Percentiles rank a stretch among this genome's conserved stretches.
Conservation (phyloP, 176 grass and related monocot genomes). For the Sorghum bicolor region DNA sequence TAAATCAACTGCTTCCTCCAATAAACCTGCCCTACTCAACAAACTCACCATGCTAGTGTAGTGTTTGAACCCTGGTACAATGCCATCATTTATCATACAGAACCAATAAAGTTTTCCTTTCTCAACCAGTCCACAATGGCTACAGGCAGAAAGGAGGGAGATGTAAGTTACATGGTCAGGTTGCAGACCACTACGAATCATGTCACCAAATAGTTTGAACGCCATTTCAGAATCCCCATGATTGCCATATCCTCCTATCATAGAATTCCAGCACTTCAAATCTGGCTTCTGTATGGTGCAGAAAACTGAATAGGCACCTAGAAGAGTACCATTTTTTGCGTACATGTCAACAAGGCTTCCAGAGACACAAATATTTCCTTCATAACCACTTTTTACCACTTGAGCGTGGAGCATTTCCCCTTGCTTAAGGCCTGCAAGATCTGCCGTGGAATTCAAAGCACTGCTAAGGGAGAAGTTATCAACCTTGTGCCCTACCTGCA, state of each 20-base stretch:
- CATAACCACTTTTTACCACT: constrained; percentile 64
- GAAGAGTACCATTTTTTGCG: constrained; percentile 64
- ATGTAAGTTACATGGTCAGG: constrained; percentile 89
- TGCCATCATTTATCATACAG: constrained; percentile 68
- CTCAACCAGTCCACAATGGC: constrained; percentile 59
- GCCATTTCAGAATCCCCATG: constrained; percentile 62
- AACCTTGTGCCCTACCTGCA: constrained; percentile 59
- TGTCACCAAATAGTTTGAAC: constrained; percentile 74
- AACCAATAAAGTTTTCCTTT: constrained; percentile 91
- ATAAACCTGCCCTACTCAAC: constrained; percentile 59
- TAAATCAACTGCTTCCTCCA: constrained; percentile 68
- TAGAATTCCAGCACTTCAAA: constrained; percentile 93
- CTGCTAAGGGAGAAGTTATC: constrained; percentile 92
- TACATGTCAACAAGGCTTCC: constrained; percentile 93
- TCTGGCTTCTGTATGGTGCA: constrained; percentile 49
- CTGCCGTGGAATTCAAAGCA: constrained; percentile 58
- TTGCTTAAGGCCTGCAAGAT: constrained; percentile 67
- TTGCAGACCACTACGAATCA: constrained; percentile 54
- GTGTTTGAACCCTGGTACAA: constrained; percentile 68
- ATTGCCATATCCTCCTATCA: constrained; percentile 79
- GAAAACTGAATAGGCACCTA: constrained; percentile 53
- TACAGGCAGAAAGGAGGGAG: constrained; percentile 81
- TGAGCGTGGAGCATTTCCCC: constrained; percentile 77
- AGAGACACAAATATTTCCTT: constrained; percentile 68
- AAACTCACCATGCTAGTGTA: constrained; percentile 91